Conservation (phyloP, 2,329 filamentous ascomycete genomes). For the Teratosphaeria nubilosa region DNA sequence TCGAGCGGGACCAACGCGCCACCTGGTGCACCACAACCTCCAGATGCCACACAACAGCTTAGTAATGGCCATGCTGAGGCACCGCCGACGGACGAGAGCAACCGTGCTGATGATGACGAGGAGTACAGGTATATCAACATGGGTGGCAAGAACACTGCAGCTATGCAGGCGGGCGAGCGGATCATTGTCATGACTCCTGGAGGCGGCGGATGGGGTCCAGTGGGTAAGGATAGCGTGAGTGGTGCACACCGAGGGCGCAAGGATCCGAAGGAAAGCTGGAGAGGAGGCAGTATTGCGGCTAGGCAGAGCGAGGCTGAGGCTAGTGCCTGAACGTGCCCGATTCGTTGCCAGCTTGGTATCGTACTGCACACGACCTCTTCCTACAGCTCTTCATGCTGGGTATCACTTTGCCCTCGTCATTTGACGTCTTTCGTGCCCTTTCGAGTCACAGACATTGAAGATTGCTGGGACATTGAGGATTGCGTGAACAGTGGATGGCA, state of each 20-base stretch:
- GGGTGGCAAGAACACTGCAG: constrained; percentile 69
- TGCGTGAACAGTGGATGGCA: too few species aligned
- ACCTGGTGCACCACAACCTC: neutral
- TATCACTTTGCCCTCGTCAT: too few species aligned
- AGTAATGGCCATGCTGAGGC: constrained; percentile 4
- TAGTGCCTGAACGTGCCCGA: constrained; percentile 22
- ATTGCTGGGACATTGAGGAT: too few species aligned
- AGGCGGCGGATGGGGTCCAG: constrained; percentile 64
- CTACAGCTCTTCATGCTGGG: neutral
- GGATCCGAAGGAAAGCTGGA: constrained; percentile 54
- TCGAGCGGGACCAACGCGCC: constrained; percentile 3
- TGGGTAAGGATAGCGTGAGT: constrained; percentile 47
- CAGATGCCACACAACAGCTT: neutral
- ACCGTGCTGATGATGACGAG: constrained; percentile 10
- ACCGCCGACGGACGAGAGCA: constrained; percentile 2
- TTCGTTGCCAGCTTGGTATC: too few species aligned
- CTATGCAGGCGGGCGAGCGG: constrained; percentile 64
- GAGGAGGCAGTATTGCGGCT: constrained; percentile 47
- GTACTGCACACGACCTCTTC: too few species aligned
- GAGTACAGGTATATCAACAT: constrained; percentile 55
- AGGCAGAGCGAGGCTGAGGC: constrained; percentile 45
- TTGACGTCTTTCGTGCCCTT: too few species aligned
- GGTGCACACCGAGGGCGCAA: constrained; percentile 24
- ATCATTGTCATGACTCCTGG: constrained; percentile 72
- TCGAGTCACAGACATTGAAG: too few species aligned